Conservation (phyloP, 768 basidiomycete genomes). For the Infundibulicybe gibba region DNA sequence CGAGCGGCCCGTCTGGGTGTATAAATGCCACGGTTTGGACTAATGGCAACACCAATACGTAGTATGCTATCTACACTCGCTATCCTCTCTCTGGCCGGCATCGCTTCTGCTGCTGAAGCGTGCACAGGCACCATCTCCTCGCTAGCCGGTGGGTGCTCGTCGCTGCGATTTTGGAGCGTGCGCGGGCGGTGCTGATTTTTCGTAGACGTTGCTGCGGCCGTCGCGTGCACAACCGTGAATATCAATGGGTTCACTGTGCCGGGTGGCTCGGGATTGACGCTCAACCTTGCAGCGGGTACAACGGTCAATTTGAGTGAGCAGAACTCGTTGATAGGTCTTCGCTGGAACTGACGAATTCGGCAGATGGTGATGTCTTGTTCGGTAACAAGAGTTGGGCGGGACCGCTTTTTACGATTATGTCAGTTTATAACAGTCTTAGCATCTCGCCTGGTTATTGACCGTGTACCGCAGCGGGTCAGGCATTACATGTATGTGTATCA, state of each 20-base stretch:
- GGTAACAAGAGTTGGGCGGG: conserved; percentile 49
- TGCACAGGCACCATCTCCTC: conserved; percentile 57
- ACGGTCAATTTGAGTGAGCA: conserved; percentile 59
- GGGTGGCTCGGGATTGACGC: conserved; percentile 44
- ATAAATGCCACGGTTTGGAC: too few relatives aligned
- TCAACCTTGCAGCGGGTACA: conserved; percentile 42
- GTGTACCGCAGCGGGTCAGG: conserved; percentile 33
- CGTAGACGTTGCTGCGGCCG: conserved; percentile 44
- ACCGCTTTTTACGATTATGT: conserved; percentile 52
- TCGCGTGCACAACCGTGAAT: conserved; percentile 54
- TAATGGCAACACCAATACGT: too few relatives aligned
- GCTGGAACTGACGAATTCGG: background rate
- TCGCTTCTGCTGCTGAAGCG: conserved; percentile 13
- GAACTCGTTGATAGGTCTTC: background rate
- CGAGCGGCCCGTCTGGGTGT: too few relatives aligned
- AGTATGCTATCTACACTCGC: too few relatives aligned
- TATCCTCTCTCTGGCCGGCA: conserved; percentile 5
- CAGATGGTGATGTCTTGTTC: conserved; percentile 58
- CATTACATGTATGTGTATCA: conserved; percentile 39
- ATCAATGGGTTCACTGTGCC: conserved; percentile 57
- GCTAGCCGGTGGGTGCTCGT: conserved; percentile 26
- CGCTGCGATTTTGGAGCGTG: background rate
- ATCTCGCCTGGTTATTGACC: background rate
- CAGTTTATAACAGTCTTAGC: conserved; percentile 1
- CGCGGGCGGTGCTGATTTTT: background rate